These are phyloP conservation scores for Hymenoscyphus occultus DNA, from an alignment of 2,329 filamentous ascomycete species.

Conservation along the genomic window DNA sequence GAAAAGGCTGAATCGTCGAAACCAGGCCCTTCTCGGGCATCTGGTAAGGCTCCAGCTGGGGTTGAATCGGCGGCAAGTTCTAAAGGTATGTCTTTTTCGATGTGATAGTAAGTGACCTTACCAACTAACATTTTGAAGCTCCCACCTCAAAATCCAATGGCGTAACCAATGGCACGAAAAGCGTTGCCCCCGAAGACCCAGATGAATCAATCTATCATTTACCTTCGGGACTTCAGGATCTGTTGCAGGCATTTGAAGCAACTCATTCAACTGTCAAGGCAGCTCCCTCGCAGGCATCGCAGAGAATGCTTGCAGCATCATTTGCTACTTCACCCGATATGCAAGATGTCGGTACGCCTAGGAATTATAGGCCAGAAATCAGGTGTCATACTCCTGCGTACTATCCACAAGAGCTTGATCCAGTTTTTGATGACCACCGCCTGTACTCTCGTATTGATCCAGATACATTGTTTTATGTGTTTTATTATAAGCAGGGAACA, in stretches of 20 bases:
- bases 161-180: conserved; percentile 50
- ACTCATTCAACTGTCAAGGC: conserved; percentile 64
- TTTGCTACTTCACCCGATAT: conserved; percentile 69
- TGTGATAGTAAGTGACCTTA: conserved; percentile 9
- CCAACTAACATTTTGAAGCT: conserved; percentile 23
- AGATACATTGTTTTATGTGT: conserved; percentile 96
- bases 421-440: conserved; percentile 86
- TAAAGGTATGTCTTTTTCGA: conserved; percentile 41
- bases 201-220: conserved; percentile 92
- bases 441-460: conserved; percentile 89
- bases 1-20: conserved; percentile 43
- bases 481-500: conserved; percentile 97
- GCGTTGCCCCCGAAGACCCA: conserved; percentile 37
- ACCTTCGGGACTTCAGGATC: conserved; percentile 80
- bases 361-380: conserved; percentile 79
- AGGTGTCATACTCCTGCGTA: conserved; percentile 76
- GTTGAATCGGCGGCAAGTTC: conserved; percentile 44
- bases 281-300: conserved; percentile 58
- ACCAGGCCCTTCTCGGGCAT: conserved; percentile 27
- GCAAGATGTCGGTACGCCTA: conserved; percentile 75
- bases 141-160: conserved; percentile 48
- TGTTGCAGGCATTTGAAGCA: conserved; percentile 86
- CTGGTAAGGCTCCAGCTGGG: conserved; percentile 36
- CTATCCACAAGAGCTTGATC: conserved; percentile 88
- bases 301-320: conserved; percentile 73